These are phyloP conservation scores for Thecaphora thlaspeos DNA, from an alignment of 1,284 basidiomycete species.

Conservation along the genomic window DNA sequence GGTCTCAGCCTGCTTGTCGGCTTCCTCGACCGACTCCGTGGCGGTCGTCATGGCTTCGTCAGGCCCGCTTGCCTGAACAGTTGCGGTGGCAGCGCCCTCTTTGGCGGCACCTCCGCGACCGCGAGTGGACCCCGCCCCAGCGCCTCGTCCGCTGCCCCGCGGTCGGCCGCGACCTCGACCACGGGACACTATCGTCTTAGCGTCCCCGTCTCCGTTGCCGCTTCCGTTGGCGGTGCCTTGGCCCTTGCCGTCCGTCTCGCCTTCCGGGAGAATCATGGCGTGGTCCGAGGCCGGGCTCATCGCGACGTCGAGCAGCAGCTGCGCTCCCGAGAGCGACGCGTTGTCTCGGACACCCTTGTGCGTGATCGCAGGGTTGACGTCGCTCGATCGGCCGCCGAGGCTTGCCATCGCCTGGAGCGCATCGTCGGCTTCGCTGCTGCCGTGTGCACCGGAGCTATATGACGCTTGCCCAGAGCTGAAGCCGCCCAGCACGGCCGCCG, in stretches of 20 bases:
- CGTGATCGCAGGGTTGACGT: background rate
- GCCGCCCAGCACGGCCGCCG: conserved; percentile 35
- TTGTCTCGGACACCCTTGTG: conserved; percentile 7
- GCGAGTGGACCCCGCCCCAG: background rate
- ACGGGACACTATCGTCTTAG: too few relatives aligned
- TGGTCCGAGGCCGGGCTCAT: conserved; percentile 36
- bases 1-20: too few relatives aligned
- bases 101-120: background rate
- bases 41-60: too few relatives aligned
- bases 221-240: conserved; percentile 2
- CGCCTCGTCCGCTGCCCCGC: conserved; percentile 23
- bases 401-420: conserved; percentile 1
- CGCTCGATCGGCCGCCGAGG: background rate
- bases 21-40: too few relatives aligned
- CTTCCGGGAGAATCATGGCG: conserved; percentile 14
- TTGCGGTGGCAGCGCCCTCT: too few relatives aligned
- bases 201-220: too few relatives aligned
- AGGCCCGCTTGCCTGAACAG: too few relatives aligned
- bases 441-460: too few relatives aligned
- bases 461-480: conserved; percentile 13
- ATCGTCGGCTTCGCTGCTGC: background rate
- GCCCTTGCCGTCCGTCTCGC: background rate
- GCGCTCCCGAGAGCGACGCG: conserved; percentile 30
- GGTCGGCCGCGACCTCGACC: conserved; percentile 26
- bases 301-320: conserved; percentile 34